These are phyloP conservation scores for Bipolaris gigantea DNA, from an alignment of 2,329 filamentous ascomycete species.

Conservation along the genomic window DNA sequence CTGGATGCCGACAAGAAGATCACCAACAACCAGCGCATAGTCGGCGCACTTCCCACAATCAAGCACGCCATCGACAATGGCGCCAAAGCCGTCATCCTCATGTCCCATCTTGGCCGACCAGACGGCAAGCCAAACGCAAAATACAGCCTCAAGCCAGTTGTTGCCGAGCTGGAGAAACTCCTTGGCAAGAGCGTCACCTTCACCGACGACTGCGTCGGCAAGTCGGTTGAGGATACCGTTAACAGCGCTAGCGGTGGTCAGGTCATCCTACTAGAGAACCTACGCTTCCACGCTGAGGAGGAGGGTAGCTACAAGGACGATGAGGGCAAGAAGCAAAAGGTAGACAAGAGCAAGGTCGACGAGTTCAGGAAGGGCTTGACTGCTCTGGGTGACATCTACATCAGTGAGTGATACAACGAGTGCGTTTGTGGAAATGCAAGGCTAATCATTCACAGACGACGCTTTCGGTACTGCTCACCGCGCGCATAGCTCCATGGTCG, in stretches of 20 bases:
- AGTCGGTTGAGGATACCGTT: constrained; percentile 86
- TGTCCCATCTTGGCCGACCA: constrained; percentile 97
- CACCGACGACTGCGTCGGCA: constrained; percentile 85
- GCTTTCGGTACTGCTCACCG: constrained; percentile 98
- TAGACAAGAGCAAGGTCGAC: constrained; percentile 87
- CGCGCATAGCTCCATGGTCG: constrained; percentile 99
- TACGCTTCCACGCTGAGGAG: constrained; percentile 98
- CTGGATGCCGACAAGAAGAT: constrained; percentile 90
- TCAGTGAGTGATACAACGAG: constrained; percentile 66
- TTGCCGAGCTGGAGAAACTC: constrained; percentile 87
- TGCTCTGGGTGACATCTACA: constrained; percentile 89
- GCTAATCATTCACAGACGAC: constrained; percentile 66
- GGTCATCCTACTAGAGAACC: constrained; percentile 91
- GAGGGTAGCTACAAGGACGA: constrained; percentile 94
- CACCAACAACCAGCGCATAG: constrained; percentile 98
- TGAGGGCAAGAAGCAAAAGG: constrained; percentile 96
- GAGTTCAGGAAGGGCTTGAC: constrained; percentile 95
- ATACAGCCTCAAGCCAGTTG: constrained; percentile 92
- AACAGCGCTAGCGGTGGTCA: constrained; percentile 79
- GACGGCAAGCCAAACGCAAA: constrained; percentile 88
- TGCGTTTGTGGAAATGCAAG: background rate
- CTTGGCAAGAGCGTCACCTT: constrained; percentile 84
- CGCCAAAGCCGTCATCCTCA: constrained; percentile 90
- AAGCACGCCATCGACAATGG: constrained; percentile 89
- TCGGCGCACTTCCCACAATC: constrained; percentile 91